Conservation (phyloP, 2,329 filamentous ascomycete species). For the Phialophora macrospora region DNA sequence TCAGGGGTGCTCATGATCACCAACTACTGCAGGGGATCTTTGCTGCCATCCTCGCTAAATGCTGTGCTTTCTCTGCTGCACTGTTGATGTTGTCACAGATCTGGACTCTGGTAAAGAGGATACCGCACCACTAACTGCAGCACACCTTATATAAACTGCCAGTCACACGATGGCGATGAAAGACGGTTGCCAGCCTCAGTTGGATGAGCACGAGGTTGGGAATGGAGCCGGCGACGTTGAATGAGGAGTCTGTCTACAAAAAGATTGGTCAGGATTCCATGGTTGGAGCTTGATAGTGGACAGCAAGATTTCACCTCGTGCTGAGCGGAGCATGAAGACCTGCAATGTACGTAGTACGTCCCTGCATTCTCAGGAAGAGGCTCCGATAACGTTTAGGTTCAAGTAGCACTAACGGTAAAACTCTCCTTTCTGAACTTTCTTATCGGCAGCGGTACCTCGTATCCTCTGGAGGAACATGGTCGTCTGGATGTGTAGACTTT, state of each 20-base stretch:
- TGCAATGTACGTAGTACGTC: background rate
- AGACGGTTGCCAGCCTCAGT: background rate
- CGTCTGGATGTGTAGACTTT: background rate
- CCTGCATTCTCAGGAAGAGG: background rate
- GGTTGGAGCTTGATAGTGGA: background rate
- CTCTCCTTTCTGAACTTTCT: background rate
- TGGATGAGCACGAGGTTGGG: background rate
- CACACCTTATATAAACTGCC: background rate
- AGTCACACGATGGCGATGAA: background rate
- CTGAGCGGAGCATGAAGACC: background rate
- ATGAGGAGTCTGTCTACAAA: background rate
- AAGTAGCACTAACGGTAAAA: background rate
- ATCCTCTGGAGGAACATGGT: background rate
- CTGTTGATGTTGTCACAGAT: background rate
- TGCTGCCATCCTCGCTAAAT: conserved; percentile 5
- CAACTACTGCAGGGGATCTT: conserved; percentile 22
- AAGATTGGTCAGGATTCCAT: background rate
- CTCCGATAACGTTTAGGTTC: background rate
- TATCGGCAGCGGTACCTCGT: background rate
- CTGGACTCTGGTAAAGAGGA: background rate
- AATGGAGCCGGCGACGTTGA: background rate
- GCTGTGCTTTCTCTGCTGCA: background rate
- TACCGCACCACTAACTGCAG: background rate
- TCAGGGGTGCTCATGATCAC: conserved; percentile 11
- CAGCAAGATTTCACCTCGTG: background rate